Base-by-base conservation (phyloP, 495 filamentous ascomycete genomes). In the Aspergillus sclerotiicarbonarius region DNA sequence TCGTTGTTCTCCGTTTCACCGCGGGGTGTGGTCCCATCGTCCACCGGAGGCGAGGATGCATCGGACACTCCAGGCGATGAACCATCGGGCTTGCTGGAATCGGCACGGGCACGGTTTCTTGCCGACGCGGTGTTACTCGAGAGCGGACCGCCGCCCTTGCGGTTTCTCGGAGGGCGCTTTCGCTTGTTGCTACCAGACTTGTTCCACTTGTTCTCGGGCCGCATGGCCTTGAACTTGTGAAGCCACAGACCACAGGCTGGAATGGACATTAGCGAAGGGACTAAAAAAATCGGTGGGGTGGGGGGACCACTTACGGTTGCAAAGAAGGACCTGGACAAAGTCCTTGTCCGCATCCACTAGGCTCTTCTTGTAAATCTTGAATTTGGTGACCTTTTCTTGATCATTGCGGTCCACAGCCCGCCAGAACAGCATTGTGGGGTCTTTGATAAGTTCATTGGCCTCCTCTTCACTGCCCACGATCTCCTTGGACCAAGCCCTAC, bases 201-300 rank as follows among this genome's bases (percentile, higher is more conserved):
- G 58, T 87, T 86, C 93, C 93, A 98, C 57, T 86, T 84, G 45
- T 90, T 84, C 49, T 84, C 78, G 1, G 94, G 94, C 8, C 94
- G 83, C 80, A 96, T 96, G 30, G 69, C 78, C 66, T 89, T 91
- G 67, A 87, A 90, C 62, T 96, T 96, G 43, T 86, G 84, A 57
- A 97, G 83, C 92, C 91, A 98, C 32, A 98, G 81, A 13, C 94
- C 94, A 65, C 94, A 98, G 62, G 94, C 83, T 67, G 85, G 51
- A 32, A 56, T 45, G 18, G 33, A 47, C 51, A 61, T 75, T 59
- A 74, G 69, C 56, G 56, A n/a, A 31, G 39, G 39, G 45, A 48
- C 45, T 13, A 19, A 21, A 19, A 21, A 47, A 31, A 41, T 32
- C 51, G 61, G 45, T 60, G 21, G n/a, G n/a, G n/a, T n/a, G n/a